These are phyloP conservation scores for Bifiguratus adelaidae DNA, from an alignment of 192 early-diverging fungal genomes.

Conservation along the genomic window DNA sequence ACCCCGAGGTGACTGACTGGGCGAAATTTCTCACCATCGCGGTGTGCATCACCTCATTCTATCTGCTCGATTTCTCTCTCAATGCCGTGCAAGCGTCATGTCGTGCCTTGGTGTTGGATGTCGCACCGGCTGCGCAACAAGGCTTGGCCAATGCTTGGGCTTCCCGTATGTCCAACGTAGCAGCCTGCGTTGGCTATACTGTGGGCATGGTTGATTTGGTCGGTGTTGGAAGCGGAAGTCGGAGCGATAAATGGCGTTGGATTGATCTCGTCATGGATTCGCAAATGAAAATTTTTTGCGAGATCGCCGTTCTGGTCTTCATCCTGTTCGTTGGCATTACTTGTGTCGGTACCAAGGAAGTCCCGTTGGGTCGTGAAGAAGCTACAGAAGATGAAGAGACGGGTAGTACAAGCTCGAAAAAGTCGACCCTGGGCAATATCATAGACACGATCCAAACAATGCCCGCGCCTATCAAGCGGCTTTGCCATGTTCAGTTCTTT, in stretches of 20 bases:
- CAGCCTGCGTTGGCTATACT: slow-evolving; percentile 74
- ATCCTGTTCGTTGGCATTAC: slow-evolving; percentile 49
- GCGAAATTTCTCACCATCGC: too few relatives aligned
- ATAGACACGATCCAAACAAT: slow-evolving; percentile 41
- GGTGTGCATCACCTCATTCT: too few relatives aligned
- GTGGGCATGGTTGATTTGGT: background rate
- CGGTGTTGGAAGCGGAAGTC: background rate
- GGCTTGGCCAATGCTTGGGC: slow-evolving; percentile 80
- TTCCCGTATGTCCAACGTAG: slow-evolving; percentile 76
- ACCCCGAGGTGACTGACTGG: too few relatives aligned
- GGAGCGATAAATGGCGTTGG: slow-evolving; percentile 55
- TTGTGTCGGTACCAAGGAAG: slow-evolving; percentile 54
- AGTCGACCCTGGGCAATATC: slow-evolving; percentile 12
- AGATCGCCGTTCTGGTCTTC: slow-evolving; percentile 61
- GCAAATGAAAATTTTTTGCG: slow-evolving; percentile 75
- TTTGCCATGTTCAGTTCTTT: slow-evolving; percentile 93
- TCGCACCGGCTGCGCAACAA: slow-evolving; percentile 70
- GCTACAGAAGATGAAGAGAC: slow-evolving; percentile 10
- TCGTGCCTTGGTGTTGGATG: slow-evolving; percentile 83
- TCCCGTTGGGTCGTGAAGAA: slow-evolving; percentile 16
- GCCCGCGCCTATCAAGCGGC: slow-evolving; percentile 56
- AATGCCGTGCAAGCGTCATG: slow-evolving; percentile 66
- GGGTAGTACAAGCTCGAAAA: background rate
- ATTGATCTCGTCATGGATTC: slow-evolving; percentile 59
- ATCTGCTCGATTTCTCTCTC: background rate